Evolutionary conservation across 768 basidiomycete genomes (phyloP), one percentile per base, ranked within the genome.

Genomic region (Heimioporus sp.): DNA sequence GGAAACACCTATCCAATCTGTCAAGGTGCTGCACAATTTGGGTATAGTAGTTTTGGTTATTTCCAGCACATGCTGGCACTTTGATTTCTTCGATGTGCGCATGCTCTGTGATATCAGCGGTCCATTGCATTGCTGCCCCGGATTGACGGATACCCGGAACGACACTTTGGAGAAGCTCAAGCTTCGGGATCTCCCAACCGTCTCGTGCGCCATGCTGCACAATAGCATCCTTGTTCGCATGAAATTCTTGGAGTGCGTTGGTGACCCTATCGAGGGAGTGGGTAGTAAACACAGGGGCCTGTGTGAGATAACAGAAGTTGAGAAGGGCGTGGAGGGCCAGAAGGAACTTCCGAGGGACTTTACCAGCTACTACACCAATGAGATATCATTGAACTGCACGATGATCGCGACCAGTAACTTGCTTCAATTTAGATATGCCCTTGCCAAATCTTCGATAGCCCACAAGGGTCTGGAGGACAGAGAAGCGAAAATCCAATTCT

Each of bases 241-340:
- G 75, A 53, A 78, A 79, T 9, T 28, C 20, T 4, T 55, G 20
- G 2, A 76, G 63, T 0, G 71, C 64, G 0, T 54, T 42, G 1
- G 66, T 46, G 0, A 80, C 45, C 2, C 46, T 28, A 0, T 41
- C n/a, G 0, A 77, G 65, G 2, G 69, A 72, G n/a, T 52, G 35
- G 0, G 51, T 48, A 0, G 66, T 60, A 46, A 76, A 76, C 5
- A 61, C 6, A 0, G 65, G 62, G 45, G 71, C 72, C 36, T 72
- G 72, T 0, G 71, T 66, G 8, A 71, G 52, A 48, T 69, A 75
- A 9, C 74, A 42, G 48, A 77, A 78, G 51, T 79, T 71, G 1
- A 78, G 56, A 1, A 76, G 32, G 0, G 63, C 69, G 2, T 67
- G 60, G 66, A 53, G 2, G 6, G 52, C 37, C 1, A 20, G 2